phyloP scores from a whole-genome alignment of 495 filamentous ascomycete genomes.

The Aspergillus ostianus region DNA sequence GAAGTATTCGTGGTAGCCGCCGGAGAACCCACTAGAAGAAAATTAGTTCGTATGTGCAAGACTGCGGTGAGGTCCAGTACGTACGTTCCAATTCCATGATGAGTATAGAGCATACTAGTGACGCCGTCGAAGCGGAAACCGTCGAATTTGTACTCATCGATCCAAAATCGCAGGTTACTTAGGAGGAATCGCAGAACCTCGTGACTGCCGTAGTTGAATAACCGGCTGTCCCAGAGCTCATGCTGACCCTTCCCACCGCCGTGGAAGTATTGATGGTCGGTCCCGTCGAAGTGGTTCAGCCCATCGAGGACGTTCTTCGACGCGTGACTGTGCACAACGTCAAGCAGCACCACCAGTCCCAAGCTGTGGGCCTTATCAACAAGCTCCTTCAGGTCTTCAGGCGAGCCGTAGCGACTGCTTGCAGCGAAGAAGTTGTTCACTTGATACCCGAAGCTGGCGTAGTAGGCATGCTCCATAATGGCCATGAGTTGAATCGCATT shows the following conservation, averaged over 20 bases:
- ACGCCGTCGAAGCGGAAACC: conserved; percentile 98
- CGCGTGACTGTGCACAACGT: conserved; percentile 97
- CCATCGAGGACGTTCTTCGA: conserved; percentile 96
- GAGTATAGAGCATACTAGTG: conserved; percentile 93
- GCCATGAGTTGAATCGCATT: conserved; percentile 99
- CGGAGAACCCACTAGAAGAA: conserved; percentile 78
- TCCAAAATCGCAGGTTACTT: conserved; percentile 96
- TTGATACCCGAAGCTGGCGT: conserved; percentile 98
- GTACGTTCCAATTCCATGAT: conserved; percentile 98
- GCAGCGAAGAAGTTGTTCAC: conserved; percentile 98
- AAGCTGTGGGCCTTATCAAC: conserved; percentile 92
- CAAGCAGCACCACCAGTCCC: conserved; percentile 87
- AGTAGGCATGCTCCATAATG: conserved; percentile 98
- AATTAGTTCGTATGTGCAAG: conserved; percentile 5
- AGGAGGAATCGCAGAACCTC: conserved; percentile 93
- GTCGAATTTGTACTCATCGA: conserved; percentile 97
- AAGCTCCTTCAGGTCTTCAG: conserved; percentile 94
- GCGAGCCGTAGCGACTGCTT: conserved; percentile 90
- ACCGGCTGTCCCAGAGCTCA: conserved; percentile 89
- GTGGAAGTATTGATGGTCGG: conserved; percentile 95
- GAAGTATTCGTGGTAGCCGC: conserved; percentile 98
- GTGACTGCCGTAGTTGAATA: conserved; percentile 96
- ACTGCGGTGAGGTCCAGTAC: conserved; percentile 33
- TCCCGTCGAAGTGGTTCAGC: conserved; percentile 90
- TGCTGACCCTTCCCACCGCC: conserved; percentile 78